Percentiles rank a stretch among this genome's conserved stretches.
Conservation (phyloP, 2,329 filamentous ascomycete genomes). For the Aspergillus sp. region DNA sequence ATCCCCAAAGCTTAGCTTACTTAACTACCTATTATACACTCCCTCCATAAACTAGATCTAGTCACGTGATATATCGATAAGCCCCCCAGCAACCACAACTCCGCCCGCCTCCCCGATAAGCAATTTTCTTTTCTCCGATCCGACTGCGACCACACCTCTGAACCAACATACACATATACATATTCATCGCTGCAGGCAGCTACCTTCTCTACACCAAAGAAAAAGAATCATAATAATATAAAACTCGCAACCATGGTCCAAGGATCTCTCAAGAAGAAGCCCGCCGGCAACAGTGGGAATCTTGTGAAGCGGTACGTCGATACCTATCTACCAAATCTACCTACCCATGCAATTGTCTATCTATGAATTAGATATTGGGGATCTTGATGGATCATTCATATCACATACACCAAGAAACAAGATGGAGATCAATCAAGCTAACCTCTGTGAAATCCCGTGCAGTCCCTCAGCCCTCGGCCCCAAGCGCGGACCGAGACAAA, state of each 20-base stretch:
- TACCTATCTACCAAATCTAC: neutral
- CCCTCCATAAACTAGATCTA: no score
- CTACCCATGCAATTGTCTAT: neutral
- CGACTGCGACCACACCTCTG: constrained; percentile 1
- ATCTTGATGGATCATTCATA: no score
- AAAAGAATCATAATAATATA: neutral
- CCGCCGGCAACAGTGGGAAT: constrained; percentile 17
- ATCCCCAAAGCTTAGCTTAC: no score
- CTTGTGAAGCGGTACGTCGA: constrained; percentile 40
- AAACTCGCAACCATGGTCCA: constrained; percentile 20
- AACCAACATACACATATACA: neutral
- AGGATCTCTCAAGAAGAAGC: constrained; percentile 48
- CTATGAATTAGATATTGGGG: no score
- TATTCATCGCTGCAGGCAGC: constrained; percentile 16
- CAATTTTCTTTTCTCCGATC: constrained; percentile 16
- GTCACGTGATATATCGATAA: constrained; percentile 23
- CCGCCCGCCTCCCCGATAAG: constrained; percentile 17
- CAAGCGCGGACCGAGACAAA: constrained; percentile 61
- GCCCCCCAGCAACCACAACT: neutral
- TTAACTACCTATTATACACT: no score
- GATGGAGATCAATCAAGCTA: neutral
- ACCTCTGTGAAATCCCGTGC: neutral
- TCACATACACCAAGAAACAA: no score
- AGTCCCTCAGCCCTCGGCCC: constrained; percentile 45
- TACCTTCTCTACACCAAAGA: neutral